Evolutionary conservation across 2,329 filamentous ascomycete species (phyloP), one percentile per base, ranked within the genome.

Genomic region (Tolypocladium ophioglossoides): DNA sequence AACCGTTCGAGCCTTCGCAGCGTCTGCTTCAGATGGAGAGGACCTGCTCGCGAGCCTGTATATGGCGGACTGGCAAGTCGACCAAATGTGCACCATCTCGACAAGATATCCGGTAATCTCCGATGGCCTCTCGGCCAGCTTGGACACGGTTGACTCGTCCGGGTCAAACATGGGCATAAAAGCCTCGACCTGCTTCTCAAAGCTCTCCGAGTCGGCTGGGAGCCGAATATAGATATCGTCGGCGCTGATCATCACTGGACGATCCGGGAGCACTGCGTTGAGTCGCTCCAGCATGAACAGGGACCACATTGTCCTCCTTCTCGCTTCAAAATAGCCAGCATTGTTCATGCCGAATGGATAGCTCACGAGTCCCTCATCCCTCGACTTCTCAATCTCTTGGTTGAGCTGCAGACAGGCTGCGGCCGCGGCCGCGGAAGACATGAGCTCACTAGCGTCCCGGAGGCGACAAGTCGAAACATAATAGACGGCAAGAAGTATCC

Each of bases 221-320:
- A 90, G 73, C 52, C 82, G 79, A 14, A 87, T 72, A 61, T 86
- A 85, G 44, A 87, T 78, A 56, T 89, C 82, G 57, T 86, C 79
- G 5, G 79, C 72, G 50, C 82, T 79, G 56, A 89, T 76, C 57
- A 80, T 77, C 50, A 75, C 79, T 8, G 75, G 68, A 2, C 77
- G 74, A 2, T 75, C 72, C 1, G 77, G 76, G 52, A 77, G 83
- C 56, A 83, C 77, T 16, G 79, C 79, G 50, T 80, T 83, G 56
- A 85, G 79, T 50, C 84, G 79, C 68, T 90, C 87, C 66, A 87
- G 77, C 60, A 89, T 71, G 60, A 85, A 87, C 52, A 82, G 78
- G 32, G 83, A 80, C 86, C 86, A 91, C 62, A 89, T 85, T 0
- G 85, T 89, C 54, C 87, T 76, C 58, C 86, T 77, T 56, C 82